Evolutionary conservation across 208 protist genomes (phyloP), one percentile per base, ranked within the genome.

Genomic region (Leishmania mexicana): DNA sequence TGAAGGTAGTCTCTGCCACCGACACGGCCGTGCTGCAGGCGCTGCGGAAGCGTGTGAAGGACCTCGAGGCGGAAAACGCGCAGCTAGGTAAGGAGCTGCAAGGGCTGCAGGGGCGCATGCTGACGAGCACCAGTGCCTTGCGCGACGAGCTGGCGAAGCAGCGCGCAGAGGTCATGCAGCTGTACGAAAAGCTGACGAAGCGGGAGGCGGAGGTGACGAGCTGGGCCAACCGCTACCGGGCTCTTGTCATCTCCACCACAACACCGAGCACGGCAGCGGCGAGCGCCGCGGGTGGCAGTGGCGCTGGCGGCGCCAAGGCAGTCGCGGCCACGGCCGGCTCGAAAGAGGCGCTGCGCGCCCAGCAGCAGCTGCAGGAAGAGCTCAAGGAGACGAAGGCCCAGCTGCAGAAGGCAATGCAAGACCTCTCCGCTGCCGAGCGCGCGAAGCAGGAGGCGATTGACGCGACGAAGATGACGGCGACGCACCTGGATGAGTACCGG

Each of bases 71-170:
- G 31, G 80, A 81, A 45, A 90, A 91, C 70, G 79, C 73, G 62
- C 76, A 86, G 73, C 87, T 94, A 7, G 88, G 85, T n/a, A 79
- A 62, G 2, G 92, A 95, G 57, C 89, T 85, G 64, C 81, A 81
- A 57, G n/a, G 88, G 31, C 62, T 94, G 38, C 88, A 94, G 77
- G 87, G 89, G 76, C 83, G 88, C 28, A 76, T 95, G 71, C 81
- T 94, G 10, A 79, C 86, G 24, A 86, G 86, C 65, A 91, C 90
- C 10, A 75, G 87, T 5, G 58, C 80, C 8, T 80, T 94, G n/a
- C 91, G 93, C 28, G 93, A 93, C n/a, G 93, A 95, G 71, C 70
- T 96, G 15, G 85, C 85, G 5, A 74, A 89, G 65, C 87, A 90
- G 65, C 87, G 90, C 19, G 80, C 76, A 15, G 89, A 95, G 76